Percentiles rank a stretch among this genome's conserved stretches.
Evolutionary conservation across 768 basidiomycete genomes (phyloP).

Genomic region (Exidia glandulosa): DNA sequence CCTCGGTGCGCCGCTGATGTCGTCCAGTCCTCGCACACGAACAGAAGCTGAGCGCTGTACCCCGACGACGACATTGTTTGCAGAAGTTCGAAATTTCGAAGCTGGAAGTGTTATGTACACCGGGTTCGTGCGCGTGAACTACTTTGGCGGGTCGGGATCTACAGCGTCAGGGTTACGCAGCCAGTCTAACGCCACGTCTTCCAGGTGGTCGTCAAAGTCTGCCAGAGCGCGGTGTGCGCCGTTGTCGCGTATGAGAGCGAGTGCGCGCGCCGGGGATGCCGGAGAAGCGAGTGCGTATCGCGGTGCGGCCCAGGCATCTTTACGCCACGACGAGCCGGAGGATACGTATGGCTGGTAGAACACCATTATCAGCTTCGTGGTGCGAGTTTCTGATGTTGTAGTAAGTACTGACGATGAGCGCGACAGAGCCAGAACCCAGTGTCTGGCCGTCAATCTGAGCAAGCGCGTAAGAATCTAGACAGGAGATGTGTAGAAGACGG

Average conservation of each 20-base stretch:
- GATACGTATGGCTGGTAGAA: conserved; percentile 39
- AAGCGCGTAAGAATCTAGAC: background rate
- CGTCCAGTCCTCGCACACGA: too few species aligned
- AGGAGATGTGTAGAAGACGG: conserved; percentile 14
- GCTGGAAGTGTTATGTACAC: background rate
- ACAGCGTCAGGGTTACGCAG: conserved; percentile 22
- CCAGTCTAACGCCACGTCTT: conserved; percentile 51
- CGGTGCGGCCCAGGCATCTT: conserved; percentile 20
- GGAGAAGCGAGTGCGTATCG: conserved; percentile 35
- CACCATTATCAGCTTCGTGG: background rate
- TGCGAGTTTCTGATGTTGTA: background rate
- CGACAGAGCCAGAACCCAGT: conserved; percentile 40
- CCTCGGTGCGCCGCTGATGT: too few species aligned
- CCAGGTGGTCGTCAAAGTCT: conserved; percentile 77
- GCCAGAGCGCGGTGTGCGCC: conserved; percentile 49
- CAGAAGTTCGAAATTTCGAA: too few species aligned
- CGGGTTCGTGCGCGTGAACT: background rate
- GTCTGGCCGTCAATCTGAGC: conserved; percentile 50
- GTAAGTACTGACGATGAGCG: conserved; percentile 44
- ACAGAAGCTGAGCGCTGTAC: too few species aligned
- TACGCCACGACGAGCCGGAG: conserved; percentile 18
- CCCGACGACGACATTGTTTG: too few species aligned
- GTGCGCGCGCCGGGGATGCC: conserved; percentile 35
- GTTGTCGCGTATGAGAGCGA: conserved; percentile 37
- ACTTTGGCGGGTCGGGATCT: background rate